phyloP scores from a whole-genome alignment of 163 green algal species.

The Scenedesmus sp. region DNA sequence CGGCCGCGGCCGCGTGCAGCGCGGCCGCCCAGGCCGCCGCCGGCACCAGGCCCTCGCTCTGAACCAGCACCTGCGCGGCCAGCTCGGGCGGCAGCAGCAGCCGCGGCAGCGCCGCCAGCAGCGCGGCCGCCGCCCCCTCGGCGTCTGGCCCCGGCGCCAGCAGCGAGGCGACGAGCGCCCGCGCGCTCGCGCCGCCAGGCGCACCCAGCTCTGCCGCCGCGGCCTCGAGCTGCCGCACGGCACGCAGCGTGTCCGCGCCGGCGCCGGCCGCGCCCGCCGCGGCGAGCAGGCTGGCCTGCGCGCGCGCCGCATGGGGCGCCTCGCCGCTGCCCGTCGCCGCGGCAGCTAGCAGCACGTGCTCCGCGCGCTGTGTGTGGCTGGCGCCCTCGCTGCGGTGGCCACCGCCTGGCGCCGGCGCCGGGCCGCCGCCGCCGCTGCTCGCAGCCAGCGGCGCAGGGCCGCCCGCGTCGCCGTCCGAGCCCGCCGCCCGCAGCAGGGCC shows the following conservation, averaged over 20 bases:
- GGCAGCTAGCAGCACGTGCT: neutral
- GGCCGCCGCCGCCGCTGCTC: neutral
- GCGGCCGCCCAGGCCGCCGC: neutral
- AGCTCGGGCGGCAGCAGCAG: conserved; percentile 13
- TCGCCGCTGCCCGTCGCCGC: neutral
- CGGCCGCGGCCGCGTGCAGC: neutral
- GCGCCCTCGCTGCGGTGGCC: neutral
- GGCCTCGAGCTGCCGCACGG: conserved; percentile 6
- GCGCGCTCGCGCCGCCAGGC: neutral
- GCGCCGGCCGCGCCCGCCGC: neutral
- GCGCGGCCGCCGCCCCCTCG: too few species aligned
- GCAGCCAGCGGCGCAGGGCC: neutral
- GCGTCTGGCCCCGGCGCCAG: too few species aligned
- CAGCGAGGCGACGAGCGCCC: too few species aligned
- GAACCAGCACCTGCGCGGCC: conserved; percentile 18
- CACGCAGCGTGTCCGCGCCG: neutral
- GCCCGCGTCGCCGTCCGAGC: neutral
- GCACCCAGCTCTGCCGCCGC: neutral
- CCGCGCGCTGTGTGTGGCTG: conserved; percentile 9
- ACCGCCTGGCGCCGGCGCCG: neutral
- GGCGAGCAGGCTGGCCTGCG: neutral
- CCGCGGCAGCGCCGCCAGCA: conserved; percentile 13
- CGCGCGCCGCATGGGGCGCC: too few species aligned
- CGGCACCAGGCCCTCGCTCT: neutral
- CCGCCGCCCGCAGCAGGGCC: neutral